A percentile compares a stretch with the other conserved stretches of the same genome.
Conservation (phyloP, 208 protist genomes). For the Wallacemonas collosoma region DNA sequence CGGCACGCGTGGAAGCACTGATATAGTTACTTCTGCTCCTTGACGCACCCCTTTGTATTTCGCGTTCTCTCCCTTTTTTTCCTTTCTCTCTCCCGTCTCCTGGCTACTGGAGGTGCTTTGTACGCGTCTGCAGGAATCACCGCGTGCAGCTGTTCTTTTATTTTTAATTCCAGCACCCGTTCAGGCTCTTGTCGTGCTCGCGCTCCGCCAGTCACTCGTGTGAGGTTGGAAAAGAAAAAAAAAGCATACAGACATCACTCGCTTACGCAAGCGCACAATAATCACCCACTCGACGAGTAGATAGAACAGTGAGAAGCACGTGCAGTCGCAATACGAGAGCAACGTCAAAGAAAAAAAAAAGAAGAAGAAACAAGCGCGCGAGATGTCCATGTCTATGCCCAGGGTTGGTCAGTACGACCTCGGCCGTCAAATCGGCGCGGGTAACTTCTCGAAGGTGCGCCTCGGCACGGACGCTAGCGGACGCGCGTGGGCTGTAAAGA, state of each 20-base stretch:
- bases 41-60: too few species aligned
- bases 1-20: too few species aligned
- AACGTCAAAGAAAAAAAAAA: constrained; percentile 7
- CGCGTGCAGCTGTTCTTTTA: too few species aligned
- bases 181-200: too few species aligned
- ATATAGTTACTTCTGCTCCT: too few species aligned
- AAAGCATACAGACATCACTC: neutral
- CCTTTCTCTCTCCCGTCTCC: too few species aligned
- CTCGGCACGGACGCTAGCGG: constrained; percentile 67
- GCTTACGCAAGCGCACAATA: neutral
- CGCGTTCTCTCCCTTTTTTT: too few species aligned
- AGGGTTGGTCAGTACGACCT: constrained; percentile 83
- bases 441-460: constrained; percentile 91
- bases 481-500: constrained; percentile 87
- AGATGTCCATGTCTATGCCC: neutral
- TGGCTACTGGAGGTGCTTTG: too few species aligned
- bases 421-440: constrained; percentile 83
- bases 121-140: too few species aligned
- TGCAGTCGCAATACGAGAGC: neutral
- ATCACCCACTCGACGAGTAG: too few species aligned
- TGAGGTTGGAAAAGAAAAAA: constrained; percentile 20
- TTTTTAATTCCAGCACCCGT: too few species aligned
- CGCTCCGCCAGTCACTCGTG: too few species aligned
- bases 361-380: neutral
- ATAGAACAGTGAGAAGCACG: neutral